Percentiles rank a stretch among this genome's conserved stretches.
Evolutionary conservation across 164 flowering plant species (phyloP).

Genomic region (Vitis amurensis): DNA sequence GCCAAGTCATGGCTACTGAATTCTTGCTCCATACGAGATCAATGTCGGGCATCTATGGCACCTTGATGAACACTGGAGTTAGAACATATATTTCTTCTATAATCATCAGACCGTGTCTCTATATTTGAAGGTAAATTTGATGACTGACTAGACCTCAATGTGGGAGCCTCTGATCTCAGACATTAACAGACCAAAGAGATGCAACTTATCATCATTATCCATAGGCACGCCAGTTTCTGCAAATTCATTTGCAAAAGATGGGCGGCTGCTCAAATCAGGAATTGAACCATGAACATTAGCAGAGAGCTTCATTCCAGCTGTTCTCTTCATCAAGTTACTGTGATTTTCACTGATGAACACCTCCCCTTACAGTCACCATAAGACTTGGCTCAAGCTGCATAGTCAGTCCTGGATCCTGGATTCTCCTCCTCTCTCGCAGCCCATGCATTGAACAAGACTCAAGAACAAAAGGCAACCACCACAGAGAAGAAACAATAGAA

Average conservation of each 20-base stretch:
- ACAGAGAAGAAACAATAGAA: too few species aligned
- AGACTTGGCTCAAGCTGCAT: too few species aligned
- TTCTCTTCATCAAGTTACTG: too few species aligned
- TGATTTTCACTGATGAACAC: too few species aligned
- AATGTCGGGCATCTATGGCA: conserved; percentile 35
- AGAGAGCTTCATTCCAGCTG: conserved; percentile 11
- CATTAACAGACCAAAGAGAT: conserved; percentile 77
- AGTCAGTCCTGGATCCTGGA: too few species aligned
- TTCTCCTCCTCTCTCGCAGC: too few species aligned
- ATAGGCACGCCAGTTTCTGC: conserved; percentile 26
- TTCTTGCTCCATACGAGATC: conserved; percentile 47
- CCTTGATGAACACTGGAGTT: conserved; percentile 38
- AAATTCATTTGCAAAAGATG: conserved; percentile 31
- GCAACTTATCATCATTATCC: conserved; percentile 50
- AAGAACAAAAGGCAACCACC: too few species aligned
- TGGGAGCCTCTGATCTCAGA: conserved; percentile 70
- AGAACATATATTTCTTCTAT: conserved; percentile 33
- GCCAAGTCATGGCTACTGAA: conserved; percentile 37
- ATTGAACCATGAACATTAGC: conserved; percentile 30
- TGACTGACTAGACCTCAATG: conserved; percentile 35
- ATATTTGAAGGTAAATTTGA: conserved; percentile 35
- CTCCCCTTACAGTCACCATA: too few species aligned
- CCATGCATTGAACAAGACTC: too few species aligned
- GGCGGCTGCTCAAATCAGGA: conserved; percentile 21
- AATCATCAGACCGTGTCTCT: conserved; percentile 60